These are phyloP conservation scores for Eutrema yunnanense DNA, from an alignment of 345 rosid genomes.

Conservation along the genomic window DNA sequence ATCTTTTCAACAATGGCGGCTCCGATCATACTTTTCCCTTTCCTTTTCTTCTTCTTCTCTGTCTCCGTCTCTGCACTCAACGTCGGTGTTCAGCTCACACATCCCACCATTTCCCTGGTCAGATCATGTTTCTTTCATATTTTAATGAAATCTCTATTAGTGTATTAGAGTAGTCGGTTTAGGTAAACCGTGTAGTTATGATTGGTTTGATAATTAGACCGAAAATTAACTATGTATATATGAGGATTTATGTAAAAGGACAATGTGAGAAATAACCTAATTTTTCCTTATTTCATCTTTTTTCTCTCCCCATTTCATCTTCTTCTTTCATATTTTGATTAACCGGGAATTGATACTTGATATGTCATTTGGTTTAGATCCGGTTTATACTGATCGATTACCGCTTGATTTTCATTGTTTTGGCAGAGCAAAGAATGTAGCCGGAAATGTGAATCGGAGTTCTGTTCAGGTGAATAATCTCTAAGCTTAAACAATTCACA, in stretches of 20 bases:
- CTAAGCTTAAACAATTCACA: background rate
- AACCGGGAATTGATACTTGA: background rate
- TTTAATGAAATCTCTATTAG: background rate
- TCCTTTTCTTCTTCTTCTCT: conserved; percentile 21
- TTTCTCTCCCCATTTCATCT: background rate
- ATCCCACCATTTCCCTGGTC: conserved; percentile 50
- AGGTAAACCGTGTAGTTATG: background rate
- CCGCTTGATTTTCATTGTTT: background rate
- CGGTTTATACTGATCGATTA: background rate
- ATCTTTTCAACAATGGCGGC: conserved; percentile 21
- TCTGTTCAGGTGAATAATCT: conserved; percentile 56
- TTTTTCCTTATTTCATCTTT: background rate
- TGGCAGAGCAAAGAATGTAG: conserved; percentile 75
- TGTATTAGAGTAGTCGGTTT: background rate
- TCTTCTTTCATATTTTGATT: no score
- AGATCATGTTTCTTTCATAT: background rate
- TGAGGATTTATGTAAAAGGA: background rate
- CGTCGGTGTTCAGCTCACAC: conserved; percentile 55
- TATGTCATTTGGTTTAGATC: background rate
- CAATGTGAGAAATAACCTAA: no score
- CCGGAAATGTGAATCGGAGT: conserved; percentile 77
- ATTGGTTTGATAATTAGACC: background rate
- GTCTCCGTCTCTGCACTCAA: conserved; percentile 47
- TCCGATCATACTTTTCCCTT: conserved; percentile 13
- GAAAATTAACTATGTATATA: background rate